Conservation (phyloP, 1,284 basidiomycete species). For the Neotropicomus parvogracilis region DNA sequence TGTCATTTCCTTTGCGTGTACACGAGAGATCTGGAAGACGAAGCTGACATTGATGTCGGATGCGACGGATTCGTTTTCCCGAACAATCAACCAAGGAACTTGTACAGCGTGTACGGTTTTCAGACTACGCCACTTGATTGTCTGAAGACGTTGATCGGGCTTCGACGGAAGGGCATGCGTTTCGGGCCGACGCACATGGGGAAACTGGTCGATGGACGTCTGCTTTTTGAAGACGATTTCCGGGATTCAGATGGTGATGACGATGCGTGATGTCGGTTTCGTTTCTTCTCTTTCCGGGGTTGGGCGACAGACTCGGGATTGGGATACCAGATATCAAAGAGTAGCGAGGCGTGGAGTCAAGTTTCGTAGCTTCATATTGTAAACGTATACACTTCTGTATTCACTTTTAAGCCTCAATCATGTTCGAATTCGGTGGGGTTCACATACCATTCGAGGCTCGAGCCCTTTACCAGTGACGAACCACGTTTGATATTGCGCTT, state of each 20-base stretch:
- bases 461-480: too few relatives aligned
- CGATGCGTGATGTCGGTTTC: slow-evolving; percentile 1
- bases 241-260: neutral
- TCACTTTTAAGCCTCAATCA: too few relatives aligned
- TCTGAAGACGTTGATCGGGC: slow-evolving; percentile 36
- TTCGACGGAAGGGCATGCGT: slow-evolving; percentile 41
- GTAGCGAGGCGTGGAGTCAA: too few relatives aligned
- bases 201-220: slow-evolving; percentile 35
- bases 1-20: slow-evolving; percentile 39
- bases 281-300: neutral
- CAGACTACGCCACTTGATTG: neutral
- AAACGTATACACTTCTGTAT: too few relatives aligned
- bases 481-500: too few relatives aligned
- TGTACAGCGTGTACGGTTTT: slow-evolving; percentile 26
- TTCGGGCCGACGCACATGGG: slow-evolving; percentile 42
- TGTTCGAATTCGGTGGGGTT: too few relatives aligned
- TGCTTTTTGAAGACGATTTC: slow-evolving; percentile 31
- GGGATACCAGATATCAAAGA: too few relatives aligned
- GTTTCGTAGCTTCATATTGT: too few relatives aligned
- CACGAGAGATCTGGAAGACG: slow-evolving; percentile 18
- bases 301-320: neutral
- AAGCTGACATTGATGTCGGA: slow-evolving; percentile 16
- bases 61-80: slow-evolving; percentile 38
- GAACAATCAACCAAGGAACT: slow-evolving; percentile 12
- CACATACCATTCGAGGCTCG: too few relatives aligned